Evolutionary conservation across 1,284 basidiomycete species (phyloP), one percentile per base, ranked within the genome.

Genomic region (Rhizoctonia solani): DNA sequence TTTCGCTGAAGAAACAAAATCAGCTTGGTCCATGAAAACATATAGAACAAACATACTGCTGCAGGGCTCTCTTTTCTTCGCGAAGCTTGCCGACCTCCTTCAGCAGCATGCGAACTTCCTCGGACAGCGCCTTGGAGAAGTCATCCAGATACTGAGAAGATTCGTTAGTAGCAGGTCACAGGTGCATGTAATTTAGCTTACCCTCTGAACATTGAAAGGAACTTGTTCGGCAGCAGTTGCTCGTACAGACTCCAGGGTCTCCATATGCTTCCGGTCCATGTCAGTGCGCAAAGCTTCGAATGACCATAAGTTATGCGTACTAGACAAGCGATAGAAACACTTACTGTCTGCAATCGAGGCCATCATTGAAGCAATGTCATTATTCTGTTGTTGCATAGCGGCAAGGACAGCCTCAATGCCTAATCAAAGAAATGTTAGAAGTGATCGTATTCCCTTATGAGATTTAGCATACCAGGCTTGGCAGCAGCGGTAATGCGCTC

Each of bases 141-240:
- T 73, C 72, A 50, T 73, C 69, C 56, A 73, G 61, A 53, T 72
- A 71, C 72, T 73, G n/a, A n/a, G n/a, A n/a, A n/a, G n/a, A 41
- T 25, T 6, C n/a, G 34, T 50, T 37, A 44, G n/a, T 42, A 32
- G 3, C 61, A 54, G 58, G 54, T 47, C 50, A 68, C 46, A 46
- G 32, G 25, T 23, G 27, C 25, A 44, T 11, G 27, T 19, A 21
- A 27, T 21, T 9, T 14, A 44, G 71, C 69, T 23, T 52, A 72
- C 72, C 16, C 66, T 49, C 39, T 72, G 68, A 39, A 73, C 70
- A 58, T 73, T 73, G 68, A 72, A 72, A 11, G 70, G 68, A 44
- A 73, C 63, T 65, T 68, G 72, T 58, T 71, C 68, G 25, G 52
- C 41, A 39, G 72, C 69, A 13, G 68, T 72, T n/a, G 69, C 72